Evolutionary conservation across 2,329 filamentous ascomycete species (phyloP).

Genomic region (Neonectria coccinea): DNA sequence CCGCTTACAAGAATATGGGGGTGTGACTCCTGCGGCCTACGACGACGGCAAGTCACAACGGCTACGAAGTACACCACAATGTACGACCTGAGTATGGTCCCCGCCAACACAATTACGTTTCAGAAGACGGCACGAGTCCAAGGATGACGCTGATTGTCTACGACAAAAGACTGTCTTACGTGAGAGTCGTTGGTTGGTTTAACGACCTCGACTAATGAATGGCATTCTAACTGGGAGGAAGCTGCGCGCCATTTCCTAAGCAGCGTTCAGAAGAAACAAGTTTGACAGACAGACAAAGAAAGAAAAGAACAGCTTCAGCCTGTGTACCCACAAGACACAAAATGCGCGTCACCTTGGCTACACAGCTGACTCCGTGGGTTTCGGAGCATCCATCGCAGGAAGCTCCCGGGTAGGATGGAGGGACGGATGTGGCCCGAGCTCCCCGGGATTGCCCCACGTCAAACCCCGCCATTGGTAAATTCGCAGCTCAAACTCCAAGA

Average conservation of each 20-base stretch:
- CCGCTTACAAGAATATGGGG: constrained; percentile 21
- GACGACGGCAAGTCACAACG: neutral
- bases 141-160: neutral
- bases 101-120: constrained; percentile 3
- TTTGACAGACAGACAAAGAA: neutral
- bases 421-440: constrained; percentile 24
- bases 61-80: neutral
- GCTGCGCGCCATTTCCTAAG: neutral
- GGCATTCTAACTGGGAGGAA: neutral
- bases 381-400: neutral
- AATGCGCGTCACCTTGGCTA: neutral
- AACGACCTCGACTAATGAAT: too few species aligned
- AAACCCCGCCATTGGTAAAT: constrained; percentile 19
- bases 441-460: constrained; percentile 18
- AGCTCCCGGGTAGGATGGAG: neutral
- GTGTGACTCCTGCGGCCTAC: neutral
- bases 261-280: neutral
- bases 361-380: neutral
- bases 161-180: neutral
- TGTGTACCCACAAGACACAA: neutral
- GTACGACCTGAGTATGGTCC: neutral
- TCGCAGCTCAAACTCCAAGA: constrained; percentile 17
- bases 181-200: constrained; percentile 1
- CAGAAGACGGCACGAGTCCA: neutral
- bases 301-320: neutral